Conservation (phyloP, 805 yeast genomes). For the Phaffomyces thermotolerans region DNA sequence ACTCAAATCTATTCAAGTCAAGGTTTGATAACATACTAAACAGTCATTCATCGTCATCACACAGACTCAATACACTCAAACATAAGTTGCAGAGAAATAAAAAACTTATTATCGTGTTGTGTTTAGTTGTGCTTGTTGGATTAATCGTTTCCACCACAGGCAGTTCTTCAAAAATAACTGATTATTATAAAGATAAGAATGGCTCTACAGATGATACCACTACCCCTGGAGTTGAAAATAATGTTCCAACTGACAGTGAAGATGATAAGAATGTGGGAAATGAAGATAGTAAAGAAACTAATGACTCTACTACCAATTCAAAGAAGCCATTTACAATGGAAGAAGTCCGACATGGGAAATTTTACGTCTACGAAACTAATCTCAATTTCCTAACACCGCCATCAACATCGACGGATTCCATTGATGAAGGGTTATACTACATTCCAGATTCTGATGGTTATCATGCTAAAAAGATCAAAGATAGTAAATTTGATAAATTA, state of each 20-base stretch:
- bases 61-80: conserved; percentile 4
- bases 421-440: conserved; percentile 21
- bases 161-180: conserved; percentile 11
- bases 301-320: background rate
- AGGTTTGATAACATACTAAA: conserved; percentile 13
- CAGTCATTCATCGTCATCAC: background rate
- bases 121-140: conserved; percentile 14
- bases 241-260: background rate
- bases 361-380: conserved; percentile 10
- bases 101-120: conserved; percentile 9
- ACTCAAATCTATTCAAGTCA: conserved; percentile 7
- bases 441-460: background rate
- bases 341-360: conserved; percentile 15
- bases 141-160: conserved; percentile 10
- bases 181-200: conserved; percentile 17
- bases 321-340: conserved; percentile 13
- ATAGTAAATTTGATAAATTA: conserved; percentile 5
- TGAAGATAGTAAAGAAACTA: background rate
- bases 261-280: background rate
- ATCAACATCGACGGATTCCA: background rate
- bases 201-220: conserved; percentile 7
- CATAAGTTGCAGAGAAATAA: conserved; percentile 8
- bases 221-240: conserved; percentile 7
- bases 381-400: conserved; percentile 15
- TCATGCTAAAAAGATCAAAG: conserved; percentile 13